Conservation (phyloP, 805 yeast species). For the Zygosaccharomyces rouxii region DNA sequence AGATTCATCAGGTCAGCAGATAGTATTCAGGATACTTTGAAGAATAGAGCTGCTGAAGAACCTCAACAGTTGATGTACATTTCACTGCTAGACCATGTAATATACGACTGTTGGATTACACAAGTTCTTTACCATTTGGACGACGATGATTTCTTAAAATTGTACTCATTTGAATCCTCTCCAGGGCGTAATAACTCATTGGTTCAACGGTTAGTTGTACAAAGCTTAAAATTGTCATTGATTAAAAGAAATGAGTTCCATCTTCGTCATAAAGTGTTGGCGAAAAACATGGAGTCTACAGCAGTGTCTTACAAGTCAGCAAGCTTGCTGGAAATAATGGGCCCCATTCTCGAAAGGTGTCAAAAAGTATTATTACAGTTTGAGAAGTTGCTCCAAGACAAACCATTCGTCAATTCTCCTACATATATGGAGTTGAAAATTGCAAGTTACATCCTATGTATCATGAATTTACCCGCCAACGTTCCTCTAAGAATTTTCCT, state of each 20-base stretch:
- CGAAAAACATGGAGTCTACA: conserved; percentile 15
- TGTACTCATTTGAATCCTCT: conserved; percentile 19
- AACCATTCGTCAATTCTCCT: conserved; percentile 15
- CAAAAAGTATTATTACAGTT: conserved; percentile 26
- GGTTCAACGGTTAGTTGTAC: conserved; percentile 12
- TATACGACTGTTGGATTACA: conserved; percentile 50
- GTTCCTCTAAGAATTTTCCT: conserved; percentile 10
- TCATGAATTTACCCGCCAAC: conserved; percentile 17
- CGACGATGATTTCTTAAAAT: conserved; percentile 17
- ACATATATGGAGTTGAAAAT: conserved; percentile 33
- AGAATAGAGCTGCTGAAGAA: conserved; percentile 31
- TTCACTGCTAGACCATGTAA: conserved; percentile 42
- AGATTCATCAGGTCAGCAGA: conserved; percentile 38
- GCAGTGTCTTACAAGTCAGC: conserved; percentile 5
- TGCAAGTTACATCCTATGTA: conserved; percentile 32
- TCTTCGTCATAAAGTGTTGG: conserved; percentile 36
- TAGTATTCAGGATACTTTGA: conserved; percentile 37
- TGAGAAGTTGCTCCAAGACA: conserved; percentile 16
- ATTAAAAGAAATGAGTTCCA: conserved; percentile 35
- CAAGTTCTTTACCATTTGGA: conserved; percentile 28
- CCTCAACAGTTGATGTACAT: conserved; percentile 37
- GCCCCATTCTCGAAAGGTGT: conserved; percentile 21
- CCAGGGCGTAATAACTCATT: neutral
- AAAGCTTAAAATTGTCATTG: conserved; percentile 19
- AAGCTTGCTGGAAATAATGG: conserved; percentile 3